Conservation (phyloP, 1,284 basidiomycete genomes). For the Cutaneotrichosporon cyanovorans region DNA sequence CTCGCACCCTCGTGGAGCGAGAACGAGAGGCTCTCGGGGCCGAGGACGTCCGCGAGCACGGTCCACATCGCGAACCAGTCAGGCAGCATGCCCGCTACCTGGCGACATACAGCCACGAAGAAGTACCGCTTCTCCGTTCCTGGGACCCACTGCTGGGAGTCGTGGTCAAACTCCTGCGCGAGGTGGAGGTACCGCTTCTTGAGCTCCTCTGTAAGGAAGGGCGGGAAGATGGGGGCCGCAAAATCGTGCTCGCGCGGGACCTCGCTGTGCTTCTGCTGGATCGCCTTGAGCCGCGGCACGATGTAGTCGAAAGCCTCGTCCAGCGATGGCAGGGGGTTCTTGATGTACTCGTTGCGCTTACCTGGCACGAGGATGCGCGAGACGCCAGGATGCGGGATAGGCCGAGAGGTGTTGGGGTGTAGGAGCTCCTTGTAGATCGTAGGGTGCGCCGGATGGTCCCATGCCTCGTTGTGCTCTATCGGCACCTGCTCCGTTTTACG, state of each 20-base stretch:
- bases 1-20: conserved; percentile 37
- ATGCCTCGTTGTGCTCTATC: too few relatives aligned
- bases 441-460: not conserved
- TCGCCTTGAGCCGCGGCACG: conserved; percentile 25
- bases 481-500: not conserved
- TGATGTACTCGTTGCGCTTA: conserved; percentile 22
- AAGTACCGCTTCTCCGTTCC: conserved; percentile 30
- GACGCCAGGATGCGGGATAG: conserved; percentile 16
- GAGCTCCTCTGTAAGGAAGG: conserved; percentile 30
- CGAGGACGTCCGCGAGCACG: conserved; percentile 38
- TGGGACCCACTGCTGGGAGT: conserved; percentile 19
- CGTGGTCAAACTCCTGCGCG: conserved; percentile 25
- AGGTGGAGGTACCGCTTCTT: conserved; percentile 33
- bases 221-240: conserved; percentile 31
- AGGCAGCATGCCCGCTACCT: conserved; percentile 41
- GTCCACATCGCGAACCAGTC: conserved; percentile 44
- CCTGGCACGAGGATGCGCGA: conserved; percentile 18
- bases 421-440: too few relatives aligned
- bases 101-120: conserved; percentile 34
- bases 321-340: conserved; percentile 25
- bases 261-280: conserved; percentile 22
- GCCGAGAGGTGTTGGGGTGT: conserved; percentile 7
- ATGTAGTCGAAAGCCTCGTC: conserved; percentile 33
- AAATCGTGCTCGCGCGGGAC: conserved; percentile 38
- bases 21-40: conserved; percentile 36